A percentile compares a stretch with the other conserved stretches of the same genome.
Conservation (phyloP, 768 basidiomycete genomes). For the Tricholomella constricta region DNA sequence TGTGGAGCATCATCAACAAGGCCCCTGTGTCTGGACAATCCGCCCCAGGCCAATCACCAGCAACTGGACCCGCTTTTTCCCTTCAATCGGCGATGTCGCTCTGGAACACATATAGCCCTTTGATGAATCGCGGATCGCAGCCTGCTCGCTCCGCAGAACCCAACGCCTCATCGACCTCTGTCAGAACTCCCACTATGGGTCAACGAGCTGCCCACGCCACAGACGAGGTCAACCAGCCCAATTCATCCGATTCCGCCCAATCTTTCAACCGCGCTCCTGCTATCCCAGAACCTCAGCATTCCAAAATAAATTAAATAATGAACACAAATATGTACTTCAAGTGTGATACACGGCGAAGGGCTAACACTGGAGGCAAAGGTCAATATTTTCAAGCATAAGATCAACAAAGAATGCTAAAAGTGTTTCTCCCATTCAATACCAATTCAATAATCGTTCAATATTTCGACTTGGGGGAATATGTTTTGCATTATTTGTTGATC, state of each 20-base stretch:
- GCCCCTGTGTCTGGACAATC: slow-evolving; percentile 14
- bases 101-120: slow-evolving; percentile 44
- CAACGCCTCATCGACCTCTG: not conserved
- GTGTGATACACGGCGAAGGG: not conserved
- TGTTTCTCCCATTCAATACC: too few species aligned
- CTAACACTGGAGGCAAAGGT: too few species aligned
- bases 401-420: too few species aligned
- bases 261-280: not conserved
- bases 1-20: slow-evolving; percentile 48
- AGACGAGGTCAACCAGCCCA: not conserved
- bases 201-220: not conserved
- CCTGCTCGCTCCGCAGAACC: not conserved
- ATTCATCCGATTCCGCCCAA: not conserved
- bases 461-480: too few species aligned
- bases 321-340: not conserved
- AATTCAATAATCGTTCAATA: too few species aligned
- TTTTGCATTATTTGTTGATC: too few species aligned
- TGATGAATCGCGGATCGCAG: slow-evolving; percentile 29
- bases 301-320: not conserved
- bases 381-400: too few species aligned
- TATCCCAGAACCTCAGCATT: not conserved
- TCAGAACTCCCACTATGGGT: not conserved
- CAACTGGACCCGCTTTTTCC: slow-evolving; percentile 12
- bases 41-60: slow-evolving; percentile 19
- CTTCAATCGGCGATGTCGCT: slow-evolving; percentile 36